Percentiles rank a stretch among this genome's conserved stretches.
phyloP scores from a whole-genome alignment of 352 stramenopile species.

The Phytopythium delawarense region DNA sequence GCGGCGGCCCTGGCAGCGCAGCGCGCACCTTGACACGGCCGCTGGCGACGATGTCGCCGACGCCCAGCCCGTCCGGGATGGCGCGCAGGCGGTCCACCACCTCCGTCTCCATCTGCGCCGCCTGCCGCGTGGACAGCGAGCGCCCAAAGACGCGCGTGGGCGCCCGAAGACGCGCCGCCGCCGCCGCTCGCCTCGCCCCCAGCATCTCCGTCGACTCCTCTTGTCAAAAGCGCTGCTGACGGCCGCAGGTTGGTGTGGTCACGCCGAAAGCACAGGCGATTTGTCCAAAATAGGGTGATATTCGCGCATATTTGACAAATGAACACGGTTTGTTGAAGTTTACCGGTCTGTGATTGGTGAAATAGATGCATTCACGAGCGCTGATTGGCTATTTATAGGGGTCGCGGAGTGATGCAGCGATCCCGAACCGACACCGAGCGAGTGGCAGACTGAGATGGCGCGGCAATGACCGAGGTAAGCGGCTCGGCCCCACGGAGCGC shows the following conservation, averaged over 20 bases:
- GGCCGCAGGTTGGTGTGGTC: background rate
- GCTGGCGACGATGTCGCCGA: slow-evolving; percentile 69
- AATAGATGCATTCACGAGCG: background rate
- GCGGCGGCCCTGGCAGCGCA: background rate
- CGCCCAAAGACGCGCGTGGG: slow-evolving; percentile 19
- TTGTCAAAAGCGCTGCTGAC: background rate
- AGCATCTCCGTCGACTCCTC: slow-evolving; percentile 17
- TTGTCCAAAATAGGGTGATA: slow-evolving; percentile 8
- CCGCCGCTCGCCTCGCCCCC: slow-evolving; percentile 9
- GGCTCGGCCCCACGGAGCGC: background rate
- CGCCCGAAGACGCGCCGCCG: slow-evolving; percentile 13
- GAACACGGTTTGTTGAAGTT: background rate
- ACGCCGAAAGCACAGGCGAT: slow-evolving; percentile 2
- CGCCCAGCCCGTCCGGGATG: slow-evolving; percentile 67
- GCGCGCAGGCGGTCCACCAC: slow-evolving; percentile 66
- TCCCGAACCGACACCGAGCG: slow-evolving; percentile 3
- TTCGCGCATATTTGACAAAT: background rate
- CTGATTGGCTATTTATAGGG: slow-evolving; percentile 1
- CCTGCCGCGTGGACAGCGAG: slow-evolving; percentile 56
- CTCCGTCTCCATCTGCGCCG: slow-evolving; percentile 68
- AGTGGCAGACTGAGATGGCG: background rate
- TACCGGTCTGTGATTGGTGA: background rate
- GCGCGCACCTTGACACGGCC: slow-evolving; percentile 71
- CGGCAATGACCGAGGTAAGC: slow-evolving; percentile 6
- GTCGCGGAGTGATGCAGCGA: background rate